Evolutionary conservation across 306 rosid species (phyloP).

Genomic region (Dalbergia cultrata): DNA sequence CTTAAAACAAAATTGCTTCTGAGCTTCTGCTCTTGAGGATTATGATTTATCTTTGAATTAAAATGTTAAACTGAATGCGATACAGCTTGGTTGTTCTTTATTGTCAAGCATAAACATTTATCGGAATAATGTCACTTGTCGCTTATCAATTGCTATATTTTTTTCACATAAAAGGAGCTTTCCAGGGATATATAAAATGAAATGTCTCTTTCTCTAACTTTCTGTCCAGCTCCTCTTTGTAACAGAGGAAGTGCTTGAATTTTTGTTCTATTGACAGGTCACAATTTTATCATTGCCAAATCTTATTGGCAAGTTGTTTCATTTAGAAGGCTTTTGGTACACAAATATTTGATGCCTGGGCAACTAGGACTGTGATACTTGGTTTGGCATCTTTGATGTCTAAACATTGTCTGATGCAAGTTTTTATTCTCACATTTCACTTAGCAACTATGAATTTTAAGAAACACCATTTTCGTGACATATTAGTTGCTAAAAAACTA

Average conservation of each 20-base stretch:
- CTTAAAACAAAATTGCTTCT: neutral
- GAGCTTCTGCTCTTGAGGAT: neutral
- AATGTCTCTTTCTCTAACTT: conserved; percentile 26
- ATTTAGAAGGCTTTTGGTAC: neutral
- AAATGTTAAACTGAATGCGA: neutral
- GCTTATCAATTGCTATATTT: neutral
- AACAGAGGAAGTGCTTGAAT: neutral
- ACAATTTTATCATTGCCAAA: neutral
- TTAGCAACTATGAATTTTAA: neutral
- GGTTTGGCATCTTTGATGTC: conserved; percentile 32
- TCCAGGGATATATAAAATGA: neutral
- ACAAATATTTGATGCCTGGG: conserved; percentile 10
- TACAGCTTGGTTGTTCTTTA: conserved; percentile 7
- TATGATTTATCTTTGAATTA: neutral
- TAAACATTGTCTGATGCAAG: neutral
- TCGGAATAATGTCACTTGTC: neutral
- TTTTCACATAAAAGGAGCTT: conserved; percentile 1
- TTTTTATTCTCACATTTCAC: conserved; percentile 28
- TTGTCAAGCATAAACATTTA: neutral
- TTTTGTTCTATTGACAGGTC: neutral
- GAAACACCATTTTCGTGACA: neutral
- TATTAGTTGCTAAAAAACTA: neutral
- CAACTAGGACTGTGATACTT: neutral
- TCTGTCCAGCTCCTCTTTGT: neutral
- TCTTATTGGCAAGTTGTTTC: conserved; percentile 9